Evolutionary conservation across 805 yeast species (phyloP), one percentile per base, ranked within the genome.

Genomic region (Schwanniomyces polymorphus): DNA sequence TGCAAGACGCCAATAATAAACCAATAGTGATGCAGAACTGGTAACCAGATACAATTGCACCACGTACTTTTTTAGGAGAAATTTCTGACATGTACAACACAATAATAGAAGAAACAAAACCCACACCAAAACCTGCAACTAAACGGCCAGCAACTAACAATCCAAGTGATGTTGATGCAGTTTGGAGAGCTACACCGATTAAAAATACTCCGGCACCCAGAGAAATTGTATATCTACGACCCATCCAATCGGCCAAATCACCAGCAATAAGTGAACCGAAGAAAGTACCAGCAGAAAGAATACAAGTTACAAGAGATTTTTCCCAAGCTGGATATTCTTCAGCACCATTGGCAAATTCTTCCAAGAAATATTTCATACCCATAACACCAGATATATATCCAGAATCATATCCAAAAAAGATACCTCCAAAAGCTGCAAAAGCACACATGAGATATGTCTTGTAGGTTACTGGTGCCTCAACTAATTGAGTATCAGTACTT

Each of bases 31-130:
- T 68, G 43, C 72, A 72, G 60, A 65, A 66, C 48, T 70, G 74
- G 55, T 70, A 70, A 28, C 70, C 64, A 18, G 74, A 65, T 38
- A 70, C 69, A 46, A 71, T 60, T 38, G 75, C 73, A 56, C 76
- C 76, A 68, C 76, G 68, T 49, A 69, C 64, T 71, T 72, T 68
- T 54, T 67, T 68, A 43, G 76, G 76, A 46, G 67, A 58, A 39
- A 68, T 60, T 59, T 72, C 77, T 21, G 75, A 64, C 54, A 65
- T 70, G 60, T 72, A 72, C 48, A 69, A 60, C 18, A 74, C 72
- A 54, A 70, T 60, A 33, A 65, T 64, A 35, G 74, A 65, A n/a
- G 75, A 69, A 46, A 67, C 63, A 44, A 71, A 57, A 45, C 76
- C 76, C 50, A 70, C 71, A 48, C 76, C 76, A 44, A 70, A 60